A percentile compares a stretch with the other conserved stretches of the same genome.
phyloP scores from a whole-genome alignment of 768 basidiomycete genomes.

The Suillus discolor region DNA sequence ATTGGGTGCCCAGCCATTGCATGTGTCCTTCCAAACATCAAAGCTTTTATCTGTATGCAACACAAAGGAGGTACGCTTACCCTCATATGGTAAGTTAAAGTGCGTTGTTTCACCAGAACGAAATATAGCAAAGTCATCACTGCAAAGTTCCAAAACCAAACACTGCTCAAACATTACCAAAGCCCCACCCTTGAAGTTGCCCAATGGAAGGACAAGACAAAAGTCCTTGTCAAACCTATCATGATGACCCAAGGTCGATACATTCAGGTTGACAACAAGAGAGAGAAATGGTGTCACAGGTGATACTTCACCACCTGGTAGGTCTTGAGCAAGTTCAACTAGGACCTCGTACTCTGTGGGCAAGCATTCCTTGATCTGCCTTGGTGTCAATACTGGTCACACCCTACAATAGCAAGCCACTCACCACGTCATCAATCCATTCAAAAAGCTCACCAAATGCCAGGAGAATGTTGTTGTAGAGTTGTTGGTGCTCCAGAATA shows the following conservation, averaged over 20 bases:
- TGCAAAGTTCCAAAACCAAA: conserved; percentile 3
- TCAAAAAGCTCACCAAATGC: background rate
- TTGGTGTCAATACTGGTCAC: background rate
- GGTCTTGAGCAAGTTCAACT: background rate
- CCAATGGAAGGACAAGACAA: background rate
- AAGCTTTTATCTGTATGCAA: conserved; percentile 12
- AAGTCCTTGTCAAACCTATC: conserved; percentile 9
- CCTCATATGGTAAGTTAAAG: conserved; percentile 10
- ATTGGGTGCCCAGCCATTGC: conserved; percentile 6
- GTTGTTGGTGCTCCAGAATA: background rate
- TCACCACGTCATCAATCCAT: background rate
- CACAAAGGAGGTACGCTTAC: conserved; percentile 10
- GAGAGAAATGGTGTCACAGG: background rate
- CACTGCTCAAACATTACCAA: conserved; percentile 12
- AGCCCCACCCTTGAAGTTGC: conserved; percentile 6
- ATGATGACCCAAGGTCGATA: conserved; percentile 6
- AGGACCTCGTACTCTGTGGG: conserved; percentile 4
- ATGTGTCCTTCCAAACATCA: conserved; percentile 3
- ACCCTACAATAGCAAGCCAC: background rate
- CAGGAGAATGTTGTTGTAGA: background rate
- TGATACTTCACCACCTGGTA: background rate
- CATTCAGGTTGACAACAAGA: conserved; percentile 13
- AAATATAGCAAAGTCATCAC: conserved; percentile 12
- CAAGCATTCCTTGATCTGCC: conserved; percentile 1
- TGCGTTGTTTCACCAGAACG: conserved; percentile 5